phyloP scores from a whole-genome alignment of 495 filamentous ascomycete genomes.

The Arthonia radiata region DNA sequence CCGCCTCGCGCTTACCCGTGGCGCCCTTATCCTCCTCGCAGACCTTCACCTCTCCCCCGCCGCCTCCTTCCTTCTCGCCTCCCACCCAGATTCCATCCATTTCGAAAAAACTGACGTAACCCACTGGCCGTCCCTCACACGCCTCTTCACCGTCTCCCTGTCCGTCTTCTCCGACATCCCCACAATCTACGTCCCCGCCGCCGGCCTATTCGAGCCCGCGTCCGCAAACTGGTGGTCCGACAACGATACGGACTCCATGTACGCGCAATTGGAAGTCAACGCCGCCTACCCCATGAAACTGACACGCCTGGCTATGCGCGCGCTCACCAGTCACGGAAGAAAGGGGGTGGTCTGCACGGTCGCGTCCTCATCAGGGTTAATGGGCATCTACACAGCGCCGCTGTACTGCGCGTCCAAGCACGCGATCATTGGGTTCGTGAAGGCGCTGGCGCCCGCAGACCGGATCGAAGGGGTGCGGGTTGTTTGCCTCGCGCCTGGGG shows the following conservation, averaged over 20 bases:
- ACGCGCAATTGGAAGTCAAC: slow-evolving; percentile 10
- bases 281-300: slow-evolving; percentile 14
- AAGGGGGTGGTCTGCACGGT: slow-evolving; percentile 10
- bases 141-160: slow-evolving; percentile 15
- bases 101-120: slow-evolving; percentile 15
- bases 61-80: slow-evolving; percentile 7
- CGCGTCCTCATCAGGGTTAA: slow-evolving; percentile 10
- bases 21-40: slow-evolving; percentile 11
- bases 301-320: slow-evolving; percentile 14
- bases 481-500: too few relatives aligned
- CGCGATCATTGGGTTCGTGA: slow-evolving; percentile 14
- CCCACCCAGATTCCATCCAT: too few relatives aligned
- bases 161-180: slow-evolving; percentile 31
- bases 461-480: slow-evolving; percentile 11
- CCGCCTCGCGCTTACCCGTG: slow-evolving; percentile 6
- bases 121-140: slow-evolving; percentile 10
- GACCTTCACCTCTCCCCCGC: slow-evolving; percentile 11
- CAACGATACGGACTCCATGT: slow-evolving; percentile 8
- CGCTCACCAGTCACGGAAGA: slow-evolving; percentile 10
- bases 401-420: slow-evolving; percentile 17
- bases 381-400: slow-evolving; percentile 6
- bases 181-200: slow-evolving; percentile 49
- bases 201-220: slow-evolving; percentile 17
- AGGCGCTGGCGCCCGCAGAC: slow-evolving; percentile 11
- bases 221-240: slow-evolving; percentile 13